phyloP scores from a whole-genome alignment of 2,329 filamentous ascomycete species.

The Neonectria sp. region DNA sequence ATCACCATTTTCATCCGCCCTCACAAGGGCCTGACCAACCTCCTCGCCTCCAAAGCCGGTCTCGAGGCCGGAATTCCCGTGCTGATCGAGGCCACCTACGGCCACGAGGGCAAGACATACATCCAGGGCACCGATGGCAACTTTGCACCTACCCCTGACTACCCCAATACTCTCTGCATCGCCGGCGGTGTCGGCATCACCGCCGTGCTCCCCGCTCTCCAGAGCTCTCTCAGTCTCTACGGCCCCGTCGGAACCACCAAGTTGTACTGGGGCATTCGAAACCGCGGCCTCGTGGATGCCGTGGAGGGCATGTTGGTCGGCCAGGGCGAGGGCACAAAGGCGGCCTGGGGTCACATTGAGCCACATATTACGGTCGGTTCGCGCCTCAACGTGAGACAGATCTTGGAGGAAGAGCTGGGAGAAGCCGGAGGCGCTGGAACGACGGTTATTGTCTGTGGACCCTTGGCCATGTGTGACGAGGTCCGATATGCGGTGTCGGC shows the following conservation, averaged over 20 bases:
- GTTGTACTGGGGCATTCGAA: conserved; percentile 50
- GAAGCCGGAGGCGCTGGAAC: conserved; percentile 41
- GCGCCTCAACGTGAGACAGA: conserved; percentile 45
- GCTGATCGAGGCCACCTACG: conserved; percentile 50
- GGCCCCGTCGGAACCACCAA: conserved; percentile 45
- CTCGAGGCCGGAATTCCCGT: conserved; percentile 41
- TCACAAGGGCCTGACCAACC: conserved; percentile 44
- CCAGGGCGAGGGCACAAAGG: conserved; percentile 10
- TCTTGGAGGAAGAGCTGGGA: conserved; percentile 45
- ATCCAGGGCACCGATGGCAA: conserved; percentile 37
- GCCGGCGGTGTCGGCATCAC: conserved; percentile 53
- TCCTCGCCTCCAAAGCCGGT: conserved; percentile 37
- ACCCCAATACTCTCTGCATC: conserved; percentile 48
- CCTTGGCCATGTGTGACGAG: conserved; percentile 49
- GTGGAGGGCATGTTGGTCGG: conserved; percentile 44
- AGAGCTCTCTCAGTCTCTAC: conserved; percentile 38
- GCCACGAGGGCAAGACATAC: conserved; percentile 41
- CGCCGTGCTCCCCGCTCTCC: conserved; percentile 46
- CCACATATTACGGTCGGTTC: conserved; percentile 49
- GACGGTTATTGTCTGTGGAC: conserved; percentile 49
- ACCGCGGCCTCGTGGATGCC: conserved; percentile 43
- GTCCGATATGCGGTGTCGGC: conserved; percentile 46
- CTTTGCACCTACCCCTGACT: conserved; percentile 40
- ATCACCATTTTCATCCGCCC: conserved; percentile 48
- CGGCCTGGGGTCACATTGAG: conserved; percentile 47